Evolutionary conservation across 2,329 filamentous ascomycete species (phyloP).

Genomic region (Botryotinia narcissicola): DNA sequence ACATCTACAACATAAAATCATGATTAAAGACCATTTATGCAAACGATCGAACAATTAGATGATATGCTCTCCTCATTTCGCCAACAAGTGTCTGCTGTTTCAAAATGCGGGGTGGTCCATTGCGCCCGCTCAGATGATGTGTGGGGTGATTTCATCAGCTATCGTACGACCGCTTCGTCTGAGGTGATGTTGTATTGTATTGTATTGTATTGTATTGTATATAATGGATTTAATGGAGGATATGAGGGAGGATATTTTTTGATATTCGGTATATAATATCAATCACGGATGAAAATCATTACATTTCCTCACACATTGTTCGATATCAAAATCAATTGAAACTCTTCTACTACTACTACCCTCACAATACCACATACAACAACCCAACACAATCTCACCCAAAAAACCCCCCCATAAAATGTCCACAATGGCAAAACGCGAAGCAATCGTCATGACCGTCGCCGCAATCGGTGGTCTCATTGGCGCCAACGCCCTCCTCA

Average conservation of each 20-base stretch:
- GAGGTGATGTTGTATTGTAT: no score
- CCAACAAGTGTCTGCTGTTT: not conserved
- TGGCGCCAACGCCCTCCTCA: slow-evolving; percentile 13
- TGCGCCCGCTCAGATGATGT: slow-evolving; percentile 3
- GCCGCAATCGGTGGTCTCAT: slow-evolving; percentile 12
- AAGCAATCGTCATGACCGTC: slow-evolving; percentile 14
- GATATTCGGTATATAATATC: not conserved
- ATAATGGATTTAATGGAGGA: not conserved
- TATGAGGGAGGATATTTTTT: not conserved
- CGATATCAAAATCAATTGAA: not conserved
- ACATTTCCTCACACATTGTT: not conserved
- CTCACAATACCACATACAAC: not conserved
- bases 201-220: no score
- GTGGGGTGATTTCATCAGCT: slow-evolving; percentile 7
- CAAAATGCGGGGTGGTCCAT: slow-evolving; percentile 7
- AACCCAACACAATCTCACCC: no score
- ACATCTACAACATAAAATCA: not conserved
- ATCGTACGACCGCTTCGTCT: slow-evolving; percentile 11
- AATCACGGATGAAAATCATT: not conserved
- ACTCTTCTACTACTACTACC: not conserved
- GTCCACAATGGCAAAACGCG: slow-evolving; percentile 11
- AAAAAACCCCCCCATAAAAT: not conserved
- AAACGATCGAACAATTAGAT: not conserved
- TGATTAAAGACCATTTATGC: not conserved
- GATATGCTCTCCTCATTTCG: not conserved